Base-by-base conservation (phyloP, 108 stramenopile species). In the Nannochloropsis gaditana region DNA sequence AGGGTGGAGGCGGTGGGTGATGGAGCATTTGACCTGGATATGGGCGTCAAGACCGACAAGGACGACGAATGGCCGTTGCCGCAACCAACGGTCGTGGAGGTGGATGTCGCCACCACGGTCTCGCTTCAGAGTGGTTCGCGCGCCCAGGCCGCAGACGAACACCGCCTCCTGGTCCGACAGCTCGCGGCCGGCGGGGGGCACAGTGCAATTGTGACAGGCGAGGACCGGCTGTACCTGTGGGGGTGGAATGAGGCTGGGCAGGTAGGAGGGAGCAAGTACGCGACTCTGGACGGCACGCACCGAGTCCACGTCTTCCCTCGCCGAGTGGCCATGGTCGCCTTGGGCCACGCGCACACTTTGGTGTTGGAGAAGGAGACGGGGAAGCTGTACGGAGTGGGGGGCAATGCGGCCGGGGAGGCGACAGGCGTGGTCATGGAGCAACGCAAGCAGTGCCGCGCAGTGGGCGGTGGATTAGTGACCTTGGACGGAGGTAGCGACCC, bases 111-210 rank as follows among this genome's bases (percentile, higher is more conserved):
- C 59, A n/a, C 19, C 2, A 73, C 59, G 15, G 59, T 73, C 59
- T 73, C 59, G 19, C n/a, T 73, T 8, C 59, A 73, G 59, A n/a
- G 59, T n/a, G 59, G 59, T n/a, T 73, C 59, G 19, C 59, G 15
- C 59, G 59, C 59, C n/a, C 15, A 15, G n/a, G 59, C 59, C n/a
- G 19, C n/a, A n/a, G 59, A n/a, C 59, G 59, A 73, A 4, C 59
- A 73, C 59, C 59, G n/a, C 59, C 59, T 73, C 59, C 15, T n/a
- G 19, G n/a, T 73, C 59, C 59, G 59, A n/a, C 59, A 73, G 59
- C 59, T 73, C 59, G 59, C 59, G 59, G 59, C 59, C 15, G 59
- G 59, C 59, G 59, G 59, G 59, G 59, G 59, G 0, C 59, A 73
- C 59, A 73, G 59, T 73, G 59, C 59, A 0, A 6, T 73, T 8